A percentile compares a stretch with the other conserved stretches of the same genome.
phyloP scores from a whole-genome alignment of 805 yeast species.

The Wickerhamomyces subpelliculosus region DNA sequence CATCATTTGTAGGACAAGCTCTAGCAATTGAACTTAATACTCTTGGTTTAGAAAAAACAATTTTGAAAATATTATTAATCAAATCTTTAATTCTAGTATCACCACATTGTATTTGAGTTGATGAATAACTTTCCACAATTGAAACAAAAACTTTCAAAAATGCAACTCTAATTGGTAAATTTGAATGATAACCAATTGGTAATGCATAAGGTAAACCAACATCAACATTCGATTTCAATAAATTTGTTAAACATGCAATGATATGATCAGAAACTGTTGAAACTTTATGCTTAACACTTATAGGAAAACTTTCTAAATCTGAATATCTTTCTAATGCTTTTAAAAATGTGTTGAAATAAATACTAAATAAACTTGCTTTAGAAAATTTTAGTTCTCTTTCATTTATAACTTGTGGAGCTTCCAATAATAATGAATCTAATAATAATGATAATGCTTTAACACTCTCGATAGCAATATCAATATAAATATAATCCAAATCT shows the following conservation, averaged over 20 bases:
- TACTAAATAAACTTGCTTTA: constrained; percentile 57
- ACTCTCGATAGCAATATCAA: constrained; percentile 61
- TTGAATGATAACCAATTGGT: constrained; percentile 72
- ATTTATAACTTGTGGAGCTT: constrained; percentile 47
- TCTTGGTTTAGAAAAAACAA: constrained; percentile 30
- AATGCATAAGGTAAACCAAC: constrained; percentile 71
- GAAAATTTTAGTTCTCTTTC: constrained; percentile 48
- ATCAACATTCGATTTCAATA: constrained; percentile 66
- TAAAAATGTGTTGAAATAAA: constrained; percentile 56
- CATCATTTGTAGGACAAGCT: constrained; percentile 61
- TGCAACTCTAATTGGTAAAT: constrained; percentile 57
- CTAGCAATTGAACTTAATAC: constrained; percentile 47
- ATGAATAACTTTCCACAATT: constrained; percentile 40
- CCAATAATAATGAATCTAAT: constrained; percentile 51
- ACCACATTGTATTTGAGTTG: no score
- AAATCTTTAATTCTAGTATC: constrained; percentile 20
- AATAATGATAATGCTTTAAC: constrained; percentile 50
- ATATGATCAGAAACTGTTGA: constrained; percentile 54
- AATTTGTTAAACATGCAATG: constrained; percentile 57
- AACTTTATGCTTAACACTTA: constrained; percentile 44
- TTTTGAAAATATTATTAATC: constrained; percentile 18
- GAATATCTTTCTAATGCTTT: constrained; percentile 35
- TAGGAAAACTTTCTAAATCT: constrained; percentile 27
- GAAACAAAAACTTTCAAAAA: constrained; percentile 74
- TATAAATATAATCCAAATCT: constrained; percentile 40